Evolutionary conservation across 2,329 filamentous ascomycete species (phyloP), one percentile per base, ranked within the genome.

Genomic region (Pestalotiopsis sp.): DNA sequence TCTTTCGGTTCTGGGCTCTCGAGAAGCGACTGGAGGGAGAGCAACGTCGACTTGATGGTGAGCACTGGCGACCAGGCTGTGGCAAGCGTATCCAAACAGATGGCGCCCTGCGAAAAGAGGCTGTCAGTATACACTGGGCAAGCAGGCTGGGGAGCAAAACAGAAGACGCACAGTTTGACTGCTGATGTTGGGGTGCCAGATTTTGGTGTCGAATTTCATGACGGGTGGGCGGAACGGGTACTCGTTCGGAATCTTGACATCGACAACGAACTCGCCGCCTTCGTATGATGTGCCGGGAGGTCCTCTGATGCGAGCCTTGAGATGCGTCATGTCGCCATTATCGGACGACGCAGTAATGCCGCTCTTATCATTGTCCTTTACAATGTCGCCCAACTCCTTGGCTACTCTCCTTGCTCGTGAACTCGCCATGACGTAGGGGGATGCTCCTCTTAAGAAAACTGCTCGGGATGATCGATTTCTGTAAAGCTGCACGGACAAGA

Each of bases 121-220:
- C 20, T 11, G 13, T 39, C 31, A 25, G 58, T 17, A 45, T 36
- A 13, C 25, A 20, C 7, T 0, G 7, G 31, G 25, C 31, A 14
- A 49, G n/a, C 23, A 63, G 31, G 62, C 14, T 23, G 45, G 45
- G n/a, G 20, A 27, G 49, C 31, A 36, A 27, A 60, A 60, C 64
- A 52, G 39, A 25, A 9, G 20, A 85, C 91, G 77, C 83, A 97
- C 94, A 56, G 95, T 98, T 79, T 96, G 92, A 76, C 92, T 95
- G 86, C 93, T 97, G 82, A 99, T 90, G 78, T 99, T 99, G 41
- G 96, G 96, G 80, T 99, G 96, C 95, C 95, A 99, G 74, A 98
- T 92, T 81, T 92, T 95, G 72, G 96, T 99, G 72, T 92, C 88
- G 77, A 98, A 98, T 75, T 90, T 92, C 92, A 99, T 98, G 69